Evolutionary conservation across 2,329 filamentous ascomycete genomes (phyloP), one percentile per base, ranked within the genome.

Genomic region (Trichoderma sp.): DNA sequence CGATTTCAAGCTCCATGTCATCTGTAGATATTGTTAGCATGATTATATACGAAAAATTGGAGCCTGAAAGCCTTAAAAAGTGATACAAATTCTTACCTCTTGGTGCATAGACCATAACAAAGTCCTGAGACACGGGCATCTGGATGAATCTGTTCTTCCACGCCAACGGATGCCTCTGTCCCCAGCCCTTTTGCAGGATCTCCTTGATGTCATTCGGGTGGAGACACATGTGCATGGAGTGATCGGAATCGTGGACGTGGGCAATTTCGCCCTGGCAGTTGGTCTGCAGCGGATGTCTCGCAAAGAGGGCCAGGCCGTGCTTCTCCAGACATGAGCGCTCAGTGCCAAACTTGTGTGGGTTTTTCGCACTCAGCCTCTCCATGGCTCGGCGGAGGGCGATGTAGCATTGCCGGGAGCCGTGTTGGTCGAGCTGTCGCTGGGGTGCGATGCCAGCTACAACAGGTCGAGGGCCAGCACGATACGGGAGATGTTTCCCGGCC

Each of bases 21-120:
- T 90, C 85, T 87, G 23, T 23, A 23, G 23, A 23, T 23, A 23
- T 23, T 23, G 23, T 23, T 23, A 23, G 23, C 23, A 23, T 23
- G 3, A 23, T 23, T 23, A 23, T 23, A 23, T 23, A 23, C 23
- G 23, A 23, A 23, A 23, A 23, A 23, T 23, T 23, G 23, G 23
- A 23, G 23, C 23, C 23, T 23, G 23, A 23, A 23, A 23, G 20
- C 17, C n/a, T 32, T 43, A n/a, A 26, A 34, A 32, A 11, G n/a
- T 59, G 55, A 50, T 61, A 20, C 2, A 12, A 20, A n/a, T 39
- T 76, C 81, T 81, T 75, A 83, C 87, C 82, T 76, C 92, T 84
- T 2, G 94, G 93, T 20, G 93, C 92, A 81, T 97, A 97, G 5
- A 97, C 85, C 89, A 97, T 90, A 71, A 93, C 84, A 80, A 97